Evolutionary conservation across 768 basidiomycete species (phyloP).

Genomic region (Suillus tomentosus): DNA sequence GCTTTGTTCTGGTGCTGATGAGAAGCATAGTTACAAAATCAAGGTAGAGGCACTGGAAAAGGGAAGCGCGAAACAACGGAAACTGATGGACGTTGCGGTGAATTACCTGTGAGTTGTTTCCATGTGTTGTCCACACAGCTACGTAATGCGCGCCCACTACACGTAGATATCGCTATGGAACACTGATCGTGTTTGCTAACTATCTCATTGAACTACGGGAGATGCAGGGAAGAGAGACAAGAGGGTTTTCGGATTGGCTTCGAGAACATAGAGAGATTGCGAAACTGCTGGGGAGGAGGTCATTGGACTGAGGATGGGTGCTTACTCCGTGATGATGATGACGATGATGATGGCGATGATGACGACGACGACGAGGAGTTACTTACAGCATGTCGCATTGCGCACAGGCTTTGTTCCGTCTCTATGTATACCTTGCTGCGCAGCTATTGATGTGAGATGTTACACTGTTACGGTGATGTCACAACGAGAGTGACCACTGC

Average conservation of each 20-base stretch:
- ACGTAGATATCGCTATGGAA: constrained; percentile 80
- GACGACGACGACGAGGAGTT: not conserved
- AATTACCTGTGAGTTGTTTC: constrained; percentile 74
- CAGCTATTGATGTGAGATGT: not conserved
- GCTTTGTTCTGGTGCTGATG: constrained; percentile 9
- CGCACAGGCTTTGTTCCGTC: not conserved
- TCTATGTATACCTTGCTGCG: not conserved
- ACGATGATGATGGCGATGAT: too few relatives aligned
- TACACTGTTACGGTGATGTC: constrained; percentile 25
- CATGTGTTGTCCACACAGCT: not conserved
- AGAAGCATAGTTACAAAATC: constrained; percentile 74
- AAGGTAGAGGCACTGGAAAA: constrained; percentile 84
- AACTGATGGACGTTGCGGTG: constrained; percentile 72
- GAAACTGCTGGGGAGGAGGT: constrained; percentile 63
- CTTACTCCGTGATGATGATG: not conserved
- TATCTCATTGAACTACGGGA: constrained; percentile 77
- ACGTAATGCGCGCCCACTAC: not conserved
- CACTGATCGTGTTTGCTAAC: constrained; percentile 92
- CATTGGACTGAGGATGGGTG: constrained; percentile 54
- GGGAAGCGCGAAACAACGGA: constrained; percentile 74
- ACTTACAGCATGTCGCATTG: not conserved
- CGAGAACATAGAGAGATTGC: constrained; percentile 83
- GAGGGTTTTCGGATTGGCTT: constrained; percentile 82
- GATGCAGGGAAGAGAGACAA: constrained; percentile 39
- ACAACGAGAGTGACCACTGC: constrained; percentile 20